phyloP scores from a whole-genome alignment of 1,284 basidiomycete genomes.

The Apiotrichum gamsii region DNA sequence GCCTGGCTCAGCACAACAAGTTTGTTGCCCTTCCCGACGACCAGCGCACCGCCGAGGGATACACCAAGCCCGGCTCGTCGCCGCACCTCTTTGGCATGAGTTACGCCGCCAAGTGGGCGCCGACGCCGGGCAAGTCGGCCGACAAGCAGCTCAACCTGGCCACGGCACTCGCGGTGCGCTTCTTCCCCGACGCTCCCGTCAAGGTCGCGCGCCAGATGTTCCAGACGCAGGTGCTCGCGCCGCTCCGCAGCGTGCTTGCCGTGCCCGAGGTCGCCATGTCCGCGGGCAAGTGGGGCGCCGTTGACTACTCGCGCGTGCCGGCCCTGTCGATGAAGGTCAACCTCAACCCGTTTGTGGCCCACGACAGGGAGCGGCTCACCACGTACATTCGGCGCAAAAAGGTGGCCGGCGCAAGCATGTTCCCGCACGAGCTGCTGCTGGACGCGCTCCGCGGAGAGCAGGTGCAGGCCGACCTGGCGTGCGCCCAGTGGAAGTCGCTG shows the following conservation, averaged over 20 bases:
- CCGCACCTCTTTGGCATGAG: conserved; percentile 51
- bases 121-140: conserved; percentile 55
- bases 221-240: conserved; percentile 47
- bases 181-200: conserved; percentile 44
- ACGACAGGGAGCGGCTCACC: conserved; percentile 57
- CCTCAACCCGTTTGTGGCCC: conserved; percentile 53
- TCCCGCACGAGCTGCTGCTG: conserved; percentile 27
- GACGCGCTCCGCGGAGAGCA: conserved; percentile 9
- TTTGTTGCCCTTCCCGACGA: conserved; percentile 25
- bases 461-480: conserved; percentile 46
- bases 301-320: conserved; percentile 57
- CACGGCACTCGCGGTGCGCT: conserved; percentile 56
- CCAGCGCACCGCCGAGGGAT: conserved; percentile 20
- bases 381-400: conserved; percentile 54
- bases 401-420: conserved; percentile 49
- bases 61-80: conserved; percentile 16
- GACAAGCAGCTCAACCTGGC: conserved; percentile 60
- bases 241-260: conserved; percentile 51
- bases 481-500: conserved; percentile 62
- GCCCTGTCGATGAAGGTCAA: conserved; percentile 59
- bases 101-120: conserved; percentile 64
- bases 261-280: conserved; percentile 60
- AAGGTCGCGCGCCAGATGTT: conserved; percentile 40
- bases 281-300: conserved; percentile 27
- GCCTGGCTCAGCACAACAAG: conserved; percentile 35